Percentiles rank a stretch among this genome's conserved stretches.
These are phyloP conservation scores for Hortiboletus rubellus DNA, from an alignment of 1,284 basidiomycete species.

Conservation along the genomic window DNA sequence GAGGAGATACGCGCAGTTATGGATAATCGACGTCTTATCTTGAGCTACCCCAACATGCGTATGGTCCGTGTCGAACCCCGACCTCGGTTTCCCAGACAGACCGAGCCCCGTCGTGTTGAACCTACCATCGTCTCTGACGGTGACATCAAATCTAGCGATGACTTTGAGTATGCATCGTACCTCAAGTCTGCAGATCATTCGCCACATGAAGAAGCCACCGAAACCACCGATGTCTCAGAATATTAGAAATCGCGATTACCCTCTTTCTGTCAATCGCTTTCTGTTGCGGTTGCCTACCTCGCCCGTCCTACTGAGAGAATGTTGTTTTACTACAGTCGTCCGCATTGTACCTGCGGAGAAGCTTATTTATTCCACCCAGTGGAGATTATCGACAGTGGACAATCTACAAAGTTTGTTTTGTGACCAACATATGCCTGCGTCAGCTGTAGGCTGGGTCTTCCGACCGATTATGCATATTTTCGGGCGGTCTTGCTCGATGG, in stretches of 20 bases:
- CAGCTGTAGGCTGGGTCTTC: background rate
- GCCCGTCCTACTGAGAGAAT: conserved; percentile 3
- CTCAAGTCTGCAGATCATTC: conserved; percentile 29
- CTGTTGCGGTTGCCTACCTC: conserved; percentile 7
- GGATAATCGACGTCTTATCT: conserved; percentile 54
- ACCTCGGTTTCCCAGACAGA: conserved; percentile 20
- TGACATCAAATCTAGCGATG: conserved; percentile 32
- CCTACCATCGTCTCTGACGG: conserved; percentile 36
- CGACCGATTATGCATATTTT: background rate
- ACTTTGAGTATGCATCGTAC: conserved; percentile 29
- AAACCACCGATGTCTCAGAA: conserved; percentile 33
- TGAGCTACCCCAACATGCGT: conserved; percentile 68
- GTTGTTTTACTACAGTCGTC: conserved; percentile 17
- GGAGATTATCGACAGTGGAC: conserved; percentile 13
- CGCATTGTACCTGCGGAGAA: conserved; percentile 12
- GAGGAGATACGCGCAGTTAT: conserved; percentile 65
- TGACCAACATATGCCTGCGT: conserved; percentile 2
- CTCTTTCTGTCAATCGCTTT: background rate
- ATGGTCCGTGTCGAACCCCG: conserved; percentile 49
- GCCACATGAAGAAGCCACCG: conserved; percentile 28
- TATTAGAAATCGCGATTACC: conserved; percentile 25
- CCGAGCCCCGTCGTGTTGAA: conserved; percentile 33
- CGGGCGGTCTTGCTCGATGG: background rate
- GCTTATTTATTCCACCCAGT: conserved; percentile 25
- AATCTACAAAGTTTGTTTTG: background rate